Base-by-base conservation (phyloP, 2,329 filamentous ascomycete genomes). In the Xylaria sp. region DNA sequence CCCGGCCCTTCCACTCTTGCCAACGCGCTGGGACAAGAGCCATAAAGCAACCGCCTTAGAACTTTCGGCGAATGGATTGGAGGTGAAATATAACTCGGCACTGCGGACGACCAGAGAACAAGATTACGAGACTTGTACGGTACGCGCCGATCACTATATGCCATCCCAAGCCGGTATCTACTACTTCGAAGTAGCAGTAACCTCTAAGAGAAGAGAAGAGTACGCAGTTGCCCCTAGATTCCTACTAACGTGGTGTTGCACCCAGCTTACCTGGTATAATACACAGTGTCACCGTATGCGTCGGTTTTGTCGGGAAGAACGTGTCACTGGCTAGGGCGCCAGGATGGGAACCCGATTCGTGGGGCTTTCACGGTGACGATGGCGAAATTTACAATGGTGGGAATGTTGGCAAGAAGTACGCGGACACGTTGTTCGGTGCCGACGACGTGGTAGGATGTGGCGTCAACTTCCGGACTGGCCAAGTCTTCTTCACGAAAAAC, bases 91-190 rank as follows among this genome's bases (percentile, higher is more conserved):
- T 67, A 75, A 75, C 0, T 78, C 79, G 0, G 68, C 75, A 8
- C 23, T 61, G 0, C 81, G 80, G 67, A 75, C 73, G 23, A 70
- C 77, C 18, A 72, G 73, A 59, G 81, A 84, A 54, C 78, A 80
- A 54, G 84, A 87, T 6, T 79, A 89, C 69, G 94, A 97, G 72
- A 90, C 91, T 16, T 91, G 86, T 42, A 85, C 90, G 10, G 86
- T 96, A 59, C 86, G 94, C 58, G 85, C 92, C 34, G 89, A 99
- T 73, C 81, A 92, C 72, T 84, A 87, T 53, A 97, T 97, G 85
- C 92, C 94, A 3, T 81, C 86, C 42, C 89, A 96, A 70, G 94
- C 90, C 66, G 94, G 94, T 1, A 88, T 99, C 61, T 99, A 96
- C 74, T 99, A 99, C 73, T 99, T 86, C 70, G 94, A 99, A 72